Base-by-base conservation (phyloP, 257 asterid species). In the Solanum clarkiae region DNA sequence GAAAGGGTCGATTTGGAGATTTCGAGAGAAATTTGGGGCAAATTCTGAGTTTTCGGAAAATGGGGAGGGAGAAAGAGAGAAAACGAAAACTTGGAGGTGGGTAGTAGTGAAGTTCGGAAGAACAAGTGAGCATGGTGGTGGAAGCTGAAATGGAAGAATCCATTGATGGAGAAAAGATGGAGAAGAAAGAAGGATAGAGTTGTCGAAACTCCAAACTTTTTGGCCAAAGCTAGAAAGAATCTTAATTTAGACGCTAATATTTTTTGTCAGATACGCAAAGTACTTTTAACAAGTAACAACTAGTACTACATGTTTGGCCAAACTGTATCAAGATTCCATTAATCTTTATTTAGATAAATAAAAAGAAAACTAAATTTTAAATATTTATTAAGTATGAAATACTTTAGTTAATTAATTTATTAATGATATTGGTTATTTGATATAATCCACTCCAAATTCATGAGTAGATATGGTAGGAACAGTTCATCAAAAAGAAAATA, bases 1-100 rank as follows among this genome's bases (percentile, higher is more conserved):
- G 82, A 68, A 49, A 26, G 84, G 90, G 86, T 84, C 22, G 88
- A 42, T 40, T 26, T 26, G 29, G 88, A 44, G 86, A 90, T 80
- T 83, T 87, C 13, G 86, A 40, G 80, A 87, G 88, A 84, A 84
- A 80, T 44, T 81, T 88, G 83, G 89, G 88, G 89, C 81, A 86
- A 80, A 24, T 84, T 74, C 59, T 88, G 91, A 94, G 88, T 80
- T 86, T 90, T 47, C 82, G 92, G 80, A 86, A 89, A 65, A 92
- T 85, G 29, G 88, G 91, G 81, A 92, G 86, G 84, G 90, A 88
- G 20, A 85, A 55, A 44, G 88, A 69, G 86, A 86, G 85, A 88
- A 87, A 81, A 81, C 86, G 86, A 86, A 88, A 88, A 84, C 79
- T 77, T 84, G 85, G 86, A 85, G 86, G 89, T 79, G 88, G 91